phyloP scores from a whole-genome alignment of 2,329 filamentous ascomycete genomes.

The Cadophora malorum region DNA sequence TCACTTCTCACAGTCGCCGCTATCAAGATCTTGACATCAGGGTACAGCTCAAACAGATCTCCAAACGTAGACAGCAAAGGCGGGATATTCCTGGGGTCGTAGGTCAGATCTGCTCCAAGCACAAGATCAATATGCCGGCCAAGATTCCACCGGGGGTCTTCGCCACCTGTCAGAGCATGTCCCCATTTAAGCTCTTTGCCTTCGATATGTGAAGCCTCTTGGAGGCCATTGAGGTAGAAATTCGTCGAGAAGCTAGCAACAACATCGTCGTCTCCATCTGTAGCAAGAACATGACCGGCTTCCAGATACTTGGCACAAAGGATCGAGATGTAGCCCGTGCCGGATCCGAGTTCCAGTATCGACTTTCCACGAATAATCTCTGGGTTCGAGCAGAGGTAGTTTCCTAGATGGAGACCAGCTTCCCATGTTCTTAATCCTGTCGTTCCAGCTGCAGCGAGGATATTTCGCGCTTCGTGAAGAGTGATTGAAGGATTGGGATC shows the following conservation, averaged over 20 bases:
- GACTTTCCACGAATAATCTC: constrained; percentile 56
- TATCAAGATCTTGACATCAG: constrained; percentile 65
- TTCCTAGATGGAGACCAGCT: constrained; percentile 74
- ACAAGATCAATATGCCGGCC: constrained; percentile 62
- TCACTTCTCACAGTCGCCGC: constrained; percentile 74
- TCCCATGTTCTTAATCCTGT: constrained; percentile 85
- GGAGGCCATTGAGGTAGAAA: constrained; percentile 70
- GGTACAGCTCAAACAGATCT: constrained; percentile 64
- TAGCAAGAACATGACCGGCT: constrained; percentile 66
- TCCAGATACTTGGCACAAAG: constrained; percentile 72
- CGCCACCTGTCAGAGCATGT: constrained; percentile 42
- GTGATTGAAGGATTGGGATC: constrained; percentile 54
- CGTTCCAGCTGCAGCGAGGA: constrained; percentile 74
- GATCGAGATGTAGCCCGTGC: constrained; percentile 78
- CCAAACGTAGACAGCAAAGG: constrained; percentile 68
- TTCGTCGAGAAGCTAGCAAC: constrained; percentile 72
- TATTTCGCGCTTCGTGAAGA: constrained; percentile 70
- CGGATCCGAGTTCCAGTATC: constrained; percentile 76
- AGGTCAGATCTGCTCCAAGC: constrained; percentile 80
- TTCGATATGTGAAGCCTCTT: constrained; percentile 58
- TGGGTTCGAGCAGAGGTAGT: constrained; percentile 61
- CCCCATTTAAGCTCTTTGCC: constrained; percentile 61
- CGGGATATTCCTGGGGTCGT: constrained; percentile 69
- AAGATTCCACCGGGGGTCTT: constrained; percentile 52
- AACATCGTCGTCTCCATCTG: constrained; percentile 77